Base-by-base conservation (phyloP, 169 alveolate species). In the Eimeria tenella region DNA sequence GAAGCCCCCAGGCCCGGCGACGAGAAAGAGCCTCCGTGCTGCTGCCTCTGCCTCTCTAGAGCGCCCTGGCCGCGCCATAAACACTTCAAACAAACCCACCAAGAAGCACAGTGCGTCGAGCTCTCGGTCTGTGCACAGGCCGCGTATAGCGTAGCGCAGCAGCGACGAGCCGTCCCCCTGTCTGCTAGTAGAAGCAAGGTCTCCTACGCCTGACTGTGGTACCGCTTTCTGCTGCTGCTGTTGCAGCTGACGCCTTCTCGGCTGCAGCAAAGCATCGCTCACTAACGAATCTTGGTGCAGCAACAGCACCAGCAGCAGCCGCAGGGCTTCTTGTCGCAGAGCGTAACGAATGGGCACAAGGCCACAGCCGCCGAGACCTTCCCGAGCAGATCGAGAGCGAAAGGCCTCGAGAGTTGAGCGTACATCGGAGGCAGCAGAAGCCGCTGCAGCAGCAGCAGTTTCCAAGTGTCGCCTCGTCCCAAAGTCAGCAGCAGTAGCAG, bases 301-400 rank as follows among this genome's bases (percentile, higher is more conserved):
- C 88, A 79, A 50, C 65, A 79, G 88, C 88, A 79, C 42, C 71
- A 79, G 88, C 65, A 79, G 88, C 88, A 79, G 88, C 65, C 88
- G 68, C 88, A 79, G 17, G 49, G 31, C 77, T 23, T 68, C 77
- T 23, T 68, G 77, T 23, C 77, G 77, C n/a, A 68, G 31, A 3
- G 88, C 88, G 52, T 79, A 79, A 4, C 88, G 88, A 79, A 79
- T 79, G 13, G 88, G 71, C 71, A 79, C 88, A 13, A 53, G 50
- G 55, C 88, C 88, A 19, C 88, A 79, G 65, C 88, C 88, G 52
- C 65, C 88, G 19, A 79, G 65, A 15, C 49, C 70, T 49, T 79
- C 88, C 88, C 31, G 25, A 4, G 70, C 70, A 23, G 19, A 65
- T 9, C 88, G 70, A 7, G 25, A 4, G 49, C 88, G 65, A 42